A percentile compares a stretch with the other conserved stretches of the same genome.
Evolutionary conservation across 2,329 filamentous ascomycete species (phyloP).

Genomic region (Drechslerella dactyloides): DNA sequence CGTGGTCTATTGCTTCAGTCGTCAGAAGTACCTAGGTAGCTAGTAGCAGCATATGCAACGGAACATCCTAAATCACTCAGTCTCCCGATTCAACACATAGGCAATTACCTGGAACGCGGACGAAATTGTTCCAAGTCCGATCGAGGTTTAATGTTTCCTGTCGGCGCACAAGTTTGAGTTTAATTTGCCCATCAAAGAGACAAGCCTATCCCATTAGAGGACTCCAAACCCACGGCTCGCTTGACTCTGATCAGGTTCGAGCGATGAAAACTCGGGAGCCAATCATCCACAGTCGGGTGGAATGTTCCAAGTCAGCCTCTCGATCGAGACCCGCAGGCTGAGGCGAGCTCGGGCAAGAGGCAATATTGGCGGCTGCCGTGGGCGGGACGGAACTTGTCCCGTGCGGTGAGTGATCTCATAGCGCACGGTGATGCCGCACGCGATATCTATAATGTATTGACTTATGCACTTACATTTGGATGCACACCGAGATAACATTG

Average conservation of each 20-base stretch:
- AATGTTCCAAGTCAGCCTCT: neutral
- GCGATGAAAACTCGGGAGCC: neutral
- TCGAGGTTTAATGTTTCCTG: neutral
- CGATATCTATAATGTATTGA: too few relatives aligned
- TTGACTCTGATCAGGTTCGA: neutral
- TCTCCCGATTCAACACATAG: too few relatives aligned
- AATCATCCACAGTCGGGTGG: neutral
- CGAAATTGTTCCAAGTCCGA: neutral
- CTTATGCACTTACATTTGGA: too few relatives aligned
- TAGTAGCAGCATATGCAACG: too few relatives aligned
- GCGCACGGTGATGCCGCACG: neutral
- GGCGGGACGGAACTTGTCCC: neutral
- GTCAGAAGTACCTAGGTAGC: too few relatives aligned
- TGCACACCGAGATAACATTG: neutral
- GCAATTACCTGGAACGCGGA: too few relatives aligned
- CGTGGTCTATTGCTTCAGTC: too few relatives aligned
- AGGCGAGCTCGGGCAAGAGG: neutral
- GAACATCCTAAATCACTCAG: too few relatives aligned
- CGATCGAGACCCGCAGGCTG: neutral
- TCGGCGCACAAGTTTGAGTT: too few relatives aligned
- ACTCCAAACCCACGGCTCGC: too few relatives aligned
- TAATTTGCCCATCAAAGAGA: too few relatives aligned
- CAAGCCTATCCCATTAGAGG: too few relatives aligned
- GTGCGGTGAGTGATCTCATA: neutral
- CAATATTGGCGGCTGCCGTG: neutral